These are phyloP conservation scores for Eremothecium cymbalariae DNA, from an alignment of 1,139 yeast genomes.

Conservation along the genomic window DNA sequence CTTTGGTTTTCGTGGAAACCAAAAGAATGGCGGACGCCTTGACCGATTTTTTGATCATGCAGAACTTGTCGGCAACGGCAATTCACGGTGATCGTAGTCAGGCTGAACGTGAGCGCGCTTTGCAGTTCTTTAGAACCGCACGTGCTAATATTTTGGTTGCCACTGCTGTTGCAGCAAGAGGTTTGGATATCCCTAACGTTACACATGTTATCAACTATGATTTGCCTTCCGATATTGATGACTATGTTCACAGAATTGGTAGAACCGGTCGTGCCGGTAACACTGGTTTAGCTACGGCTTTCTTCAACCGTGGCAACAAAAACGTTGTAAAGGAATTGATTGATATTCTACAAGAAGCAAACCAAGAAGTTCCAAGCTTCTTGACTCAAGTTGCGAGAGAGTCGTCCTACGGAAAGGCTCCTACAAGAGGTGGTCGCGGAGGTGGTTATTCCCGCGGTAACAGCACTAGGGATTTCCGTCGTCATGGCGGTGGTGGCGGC, in stretches of 20 bases:
- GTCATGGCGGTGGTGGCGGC: slow-evolving; percentile 33
- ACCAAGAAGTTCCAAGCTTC: slow-evolving; percentile 93
- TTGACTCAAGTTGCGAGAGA: slow-evolving; percentile 77
- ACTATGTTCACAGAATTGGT: slow-evolving; percentile 98
- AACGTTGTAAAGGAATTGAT: slow-evolving; percentile 82
- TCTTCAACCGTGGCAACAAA: slow-evolving; percentile 92
- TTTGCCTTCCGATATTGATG: slow-evolving; percentile 94
- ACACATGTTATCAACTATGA: slow-evolving; percentile 96
- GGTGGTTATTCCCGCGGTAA: slow-evolving; percentile 31
- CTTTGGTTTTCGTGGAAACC: slow-evolving; percentile 93
- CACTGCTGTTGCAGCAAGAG: slow-evolving; percentile 95
- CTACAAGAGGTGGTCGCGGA: slow-evolving; percentile 45
- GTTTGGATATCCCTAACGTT: slow-evolving; percentile 97
- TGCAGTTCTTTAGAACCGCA: slow-evolving; percentile 55
- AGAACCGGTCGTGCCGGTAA: slow-evolving; percentile 99
- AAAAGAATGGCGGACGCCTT: slow-evolving; percentile 97
- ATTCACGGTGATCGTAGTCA: slow-evolving; percentile 99
- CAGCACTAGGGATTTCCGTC: slow-evolving; percentile 52
- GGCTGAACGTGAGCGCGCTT: slow-evolving; percentile 94
- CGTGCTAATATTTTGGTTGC: slow-evolving; percentile 66
- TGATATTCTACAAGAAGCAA: slow-evolving; percentile 86
- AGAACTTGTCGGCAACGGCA: slow-evolving; percentile 93
- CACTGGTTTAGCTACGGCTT: slow-evolving; percentile 95
- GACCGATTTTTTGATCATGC: slow-evolving; percentile 83
- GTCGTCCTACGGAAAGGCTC: slow-evolving; percentile 50